Evolutionary conservation across 805 yeast species (phyloP).

Genomic region (Dipodascus albidus): DNA sequence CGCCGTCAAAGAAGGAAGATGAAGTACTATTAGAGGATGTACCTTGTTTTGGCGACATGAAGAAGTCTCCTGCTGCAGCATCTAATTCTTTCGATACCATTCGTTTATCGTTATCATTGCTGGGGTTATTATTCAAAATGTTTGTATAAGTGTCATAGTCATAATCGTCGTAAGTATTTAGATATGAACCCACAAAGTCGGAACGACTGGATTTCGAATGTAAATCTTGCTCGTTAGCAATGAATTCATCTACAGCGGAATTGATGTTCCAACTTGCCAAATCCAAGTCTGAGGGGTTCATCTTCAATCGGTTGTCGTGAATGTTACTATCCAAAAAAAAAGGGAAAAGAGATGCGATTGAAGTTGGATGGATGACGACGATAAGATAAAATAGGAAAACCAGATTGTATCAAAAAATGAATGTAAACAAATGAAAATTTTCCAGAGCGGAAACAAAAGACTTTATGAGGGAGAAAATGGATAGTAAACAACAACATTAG

Average conservation of each 20-base stretch:
- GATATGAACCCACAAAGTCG: not conserved
- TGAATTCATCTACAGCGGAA: not conserved
- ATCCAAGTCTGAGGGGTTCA: slow-evolving; percentile 1
- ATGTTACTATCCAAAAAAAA: not conserved
- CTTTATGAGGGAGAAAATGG: not conserved
- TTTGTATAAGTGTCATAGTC: not conserved
- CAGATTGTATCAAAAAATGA: not conserved
- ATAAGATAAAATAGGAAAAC: not conserved
- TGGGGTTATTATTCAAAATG: not conserved
- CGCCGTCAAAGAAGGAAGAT: not conserved
- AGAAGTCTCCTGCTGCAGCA: not conserved
- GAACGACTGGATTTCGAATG: not conserved
- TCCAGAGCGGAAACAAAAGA: not conserved
- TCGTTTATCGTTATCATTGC: not conserved
- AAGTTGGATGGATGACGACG: not conserved
- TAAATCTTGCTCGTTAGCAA: not conserved
- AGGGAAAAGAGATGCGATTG: not conserved
- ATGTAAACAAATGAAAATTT: not conserved
- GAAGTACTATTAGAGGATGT: not conserved
- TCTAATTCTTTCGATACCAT: not conserved
- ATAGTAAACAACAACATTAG: not conserved
- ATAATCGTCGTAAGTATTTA: not conserved
- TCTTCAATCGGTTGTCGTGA: not conserved
- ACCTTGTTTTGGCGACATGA: not conserved
- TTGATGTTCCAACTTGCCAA: not conserved